These are phyloP conservation scores for Candida morakotiae DNA, from an alignment of 805 yeast genomes.

Conservation along the genomic window DNA sequence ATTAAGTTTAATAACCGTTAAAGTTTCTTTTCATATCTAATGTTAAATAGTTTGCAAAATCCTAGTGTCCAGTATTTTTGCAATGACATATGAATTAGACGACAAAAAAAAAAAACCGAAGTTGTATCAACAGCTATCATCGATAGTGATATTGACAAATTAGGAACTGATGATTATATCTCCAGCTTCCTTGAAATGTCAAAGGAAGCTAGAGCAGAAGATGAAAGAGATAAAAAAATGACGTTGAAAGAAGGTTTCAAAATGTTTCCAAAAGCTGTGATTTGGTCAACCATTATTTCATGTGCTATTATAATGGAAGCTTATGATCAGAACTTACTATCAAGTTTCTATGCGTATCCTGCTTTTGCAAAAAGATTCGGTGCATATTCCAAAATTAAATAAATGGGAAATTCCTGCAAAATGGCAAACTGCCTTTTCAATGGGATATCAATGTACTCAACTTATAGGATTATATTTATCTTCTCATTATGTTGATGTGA, in stretches of 20 bases:
- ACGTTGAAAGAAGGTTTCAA: conserved; percentile 28
- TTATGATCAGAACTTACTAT: conserved; percentile 30
- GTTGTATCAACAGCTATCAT: neutral
- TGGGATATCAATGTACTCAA: conserved; percentile 36
- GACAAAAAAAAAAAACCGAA: too few relatives aligned
- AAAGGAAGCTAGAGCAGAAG: conserved; percentile 23
- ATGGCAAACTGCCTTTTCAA: conserved; percentile 34
- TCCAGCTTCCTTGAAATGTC: conserved; percentile 33
- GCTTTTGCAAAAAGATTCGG: conserved; percentile 32
- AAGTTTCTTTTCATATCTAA: too few relatives aligned
- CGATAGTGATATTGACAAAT: too few relatives aligned
- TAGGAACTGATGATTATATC: too few relatives aligned
- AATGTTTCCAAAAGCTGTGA: conserved; percentile 34
- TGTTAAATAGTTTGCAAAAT: too few relatives aligned
- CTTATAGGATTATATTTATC: conserved; percentile 44
- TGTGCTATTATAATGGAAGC: conserved; percentile 39
- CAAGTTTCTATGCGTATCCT: conserved; percentile 31
- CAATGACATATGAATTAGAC: too few relatives aligned
- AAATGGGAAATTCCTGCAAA: conserved; percentile 27
- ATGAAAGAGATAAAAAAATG: conserved; percentile 31
- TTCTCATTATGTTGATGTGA: conserved; percentile 40
- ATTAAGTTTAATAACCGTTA: too few relatives aligned
- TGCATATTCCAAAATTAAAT: conserved; percentile 17
- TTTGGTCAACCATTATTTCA: conserved; percentile 36
- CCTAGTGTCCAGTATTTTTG: too few relatives aligned